Percentiles rank a stretch among this genome's conserved stretches.
Conservation (phyloP, 805 yeast genomes). For the Komagataella phaffii region DNA sequence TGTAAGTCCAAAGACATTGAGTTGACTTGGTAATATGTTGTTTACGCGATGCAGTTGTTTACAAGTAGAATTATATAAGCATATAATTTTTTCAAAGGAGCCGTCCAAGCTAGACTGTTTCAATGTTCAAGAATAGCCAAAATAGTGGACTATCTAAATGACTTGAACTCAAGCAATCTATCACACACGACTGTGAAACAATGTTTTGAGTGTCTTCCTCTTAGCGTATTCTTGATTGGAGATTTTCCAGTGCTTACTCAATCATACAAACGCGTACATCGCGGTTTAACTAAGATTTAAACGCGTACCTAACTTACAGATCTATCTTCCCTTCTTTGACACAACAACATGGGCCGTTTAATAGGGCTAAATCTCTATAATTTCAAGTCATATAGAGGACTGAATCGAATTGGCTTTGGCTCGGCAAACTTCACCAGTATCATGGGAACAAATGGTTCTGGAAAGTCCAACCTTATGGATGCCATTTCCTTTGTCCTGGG, state of each 20-base stretch:
- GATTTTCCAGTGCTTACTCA: neutral
- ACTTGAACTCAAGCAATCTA: no score
- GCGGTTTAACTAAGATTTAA: neutral
- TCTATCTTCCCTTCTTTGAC: neutral
- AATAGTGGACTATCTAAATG: no score
- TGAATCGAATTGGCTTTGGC: slow-evolving; percentile 70
- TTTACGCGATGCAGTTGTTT: neutral
- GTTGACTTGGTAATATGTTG: neutral
- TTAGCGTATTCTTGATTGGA: neutral
- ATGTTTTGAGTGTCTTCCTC: neutral
- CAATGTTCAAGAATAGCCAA: neutral
- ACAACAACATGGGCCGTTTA: slow-evolving; percentile 59
- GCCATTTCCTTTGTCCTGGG: slow-evolving; percentile 91
- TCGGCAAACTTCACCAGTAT: slow-evolving; percentile 74
- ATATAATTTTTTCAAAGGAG: neutral
- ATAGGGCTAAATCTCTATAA: slow-evolving; percentile 68
- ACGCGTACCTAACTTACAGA: neutral
- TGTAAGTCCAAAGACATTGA: slow-evolving; percentile 11
- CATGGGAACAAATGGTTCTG: slow-evolving; percentile 98
- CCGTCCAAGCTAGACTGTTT: neutral
- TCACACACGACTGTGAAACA: no score
- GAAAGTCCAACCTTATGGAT: slow-evolving; percentile 95
- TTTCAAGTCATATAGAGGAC: slow-evolving; percentile 85
- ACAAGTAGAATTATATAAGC: neutral
- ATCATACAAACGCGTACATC: neutral